Evolutionary conservation across 202 grass and related monocot species (phyloP), one percentile per base, ranked within the genome.

Genomic region (Setaria italica): DNA sequence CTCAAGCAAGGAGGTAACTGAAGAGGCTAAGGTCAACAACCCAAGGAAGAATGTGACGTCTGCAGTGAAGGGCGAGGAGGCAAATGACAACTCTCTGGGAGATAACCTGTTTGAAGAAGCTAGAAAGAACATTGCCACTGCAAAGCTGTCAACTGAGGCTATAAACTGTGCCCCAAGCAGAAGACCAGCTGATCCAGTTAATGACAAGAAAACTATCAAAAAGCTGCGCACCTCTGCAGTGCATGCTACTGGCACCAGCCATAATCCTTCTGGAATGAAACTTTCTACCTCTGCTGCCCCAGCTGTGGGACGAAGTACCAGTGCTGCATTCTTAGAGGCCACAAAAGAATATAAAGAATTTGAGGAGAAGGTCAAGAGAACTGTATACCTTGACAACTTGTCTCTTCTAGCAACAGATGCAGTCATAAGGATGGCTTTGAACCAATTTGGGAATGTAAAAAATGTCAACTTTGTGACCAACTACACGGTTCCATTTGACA

Each of bases 401-500:
- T 94, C 91, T 43, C 56, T 8, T 19, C 62, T 82, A 67, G 81
- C 82, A 16, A 92, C 87, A 46, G 72, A 68, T 51, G 1, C 78
- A 49, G 89, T 95, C 16, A 80, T 98, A 51, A 89, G 60, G 75
- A 53, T 78, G 9, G 85, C 91, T 77, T 78, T 98, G 42, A 75
- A 69, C 65, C 95, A 98, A 66, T 86, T 95, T 58, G 91, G 89
- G 32, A 82, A 30, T 35, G 86, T 98, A 0, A 81, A 60, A 57
- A 83, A 72, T 13, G 62, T 95, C 16, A 84, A 80, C 33, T 92
- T 92, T 80, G 57, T 95, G 68, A 81, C 80, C 17, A 93, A 95
- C 88, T 88, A 82, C 81, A 91, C 89, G 15, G 78, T 95, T 76
- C 93, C 91, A 14, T 91, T 77, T 70, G 56, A 85, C 58, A 90